Percentiles rank a stretch among this genome's conserved stretches.
Evolutionary conservation across 225 moss, liverwort and hornwort species (phyloP).

Genomic region (Anthoceros angustus): DNA sequence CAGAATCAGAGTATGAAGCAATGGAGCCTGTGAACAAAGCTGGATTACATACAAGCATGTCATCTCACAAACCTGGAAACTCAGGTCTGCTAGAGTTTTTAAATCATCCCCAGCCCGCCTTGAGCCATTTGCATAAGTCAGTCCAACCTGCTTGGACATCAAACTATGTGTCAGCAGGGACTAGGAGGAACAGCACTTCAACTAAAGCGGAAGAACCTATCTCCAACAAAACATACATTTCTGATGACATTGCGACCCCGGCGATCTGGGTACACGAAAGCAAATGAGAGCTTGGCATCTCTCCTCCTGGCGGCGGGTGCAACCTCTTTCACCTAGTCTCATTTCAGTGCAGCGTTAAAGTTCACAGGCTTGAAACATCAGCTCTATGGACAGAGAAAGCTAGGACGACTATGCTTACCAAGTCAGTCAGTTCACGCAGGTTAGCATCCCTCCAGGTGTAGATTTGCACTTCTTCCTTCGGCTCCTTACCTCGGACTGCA

Average conservation of each 20-base stretch:
- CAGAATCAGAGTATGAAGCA: too few species aligned
- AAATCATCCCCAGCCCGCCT: conserved; percentile 44
- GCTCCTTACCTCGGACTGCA: conserved; percentile 78
- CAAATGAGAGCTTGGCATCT: conserved; percentile 90
- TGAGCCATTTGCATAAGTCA: conserved; percentile 38
- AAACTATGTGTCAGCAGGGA: not conserved
- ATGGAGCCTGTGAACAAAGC: too few species aligned
- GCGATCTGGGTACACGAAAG: conserved; percentile 95
- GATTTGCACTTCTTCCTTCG: conserved; percentile 99
- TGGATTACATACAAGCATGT: too few species aligned
- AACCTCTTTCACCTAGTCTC: conserved; percentile 80
- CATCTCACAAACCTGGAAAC: conserved; percentile 33
- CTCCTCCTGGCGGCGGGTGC: conserved; percentile 86
- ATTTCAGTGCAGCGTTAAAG: not conserved
- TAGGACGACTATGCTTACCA: conserved; percentile 26
- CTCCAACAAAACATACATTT: conserved; percentile 38
- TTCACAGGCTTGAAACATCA: not conserved
- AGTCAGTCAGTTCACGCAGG: conserved; percentile 92
- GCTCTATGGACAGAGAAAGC: not conserved
- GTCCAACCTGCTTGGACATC: conserved; percentile 24
- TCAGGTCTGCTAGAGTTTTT: conserved; percentile 43
- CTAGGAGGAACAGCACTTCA: not conserved
- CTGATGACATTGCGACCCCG: conserved; percentile 95
- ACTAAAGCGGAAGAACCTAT: not conserved
- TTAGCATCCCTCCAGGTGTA: conserved; percentile 99